These are phyloP conservation scores for Hydnomerulius pinastri DNA, from an alignment of 768 basidiomycete genomes.

Conservation along the genomic window DNA sequence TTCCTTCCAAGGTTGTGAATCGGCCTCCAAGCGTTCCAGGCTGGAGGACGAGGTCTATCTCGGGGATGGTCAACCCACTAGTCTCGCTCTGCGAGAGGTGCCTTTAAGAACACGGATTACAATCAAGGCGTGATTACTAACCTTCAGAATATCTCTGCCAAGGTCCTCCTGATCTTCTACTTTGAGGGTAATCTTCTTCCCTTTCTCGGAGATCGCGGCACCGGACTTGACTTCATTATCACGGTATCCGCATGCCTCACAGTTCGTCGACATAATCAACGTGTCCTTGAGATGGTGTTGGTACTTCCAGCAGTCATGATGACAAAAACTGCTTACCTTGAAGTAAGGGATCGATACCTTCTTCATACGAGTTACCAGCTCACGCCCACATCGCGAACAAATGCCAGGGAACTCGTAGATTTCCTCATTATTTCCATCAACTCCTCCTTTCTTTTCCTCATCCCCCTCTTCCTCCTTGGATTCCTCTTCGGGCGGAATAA, in stretches of 20 bases:
- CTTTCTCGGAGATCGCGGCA: slow-evolving; percentile 82
- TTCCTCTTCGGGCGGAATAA: slow-evolving; percentile 55
- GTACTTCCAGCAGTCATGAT: neutral
- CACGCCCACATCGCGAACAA: slow-evolving; percentile 87
- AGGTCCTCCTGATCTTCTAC: slow-evolving; percentile 94
- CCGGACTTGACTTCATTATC: slow-evolving; percentile 99
- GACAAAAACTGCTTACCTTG: slow-evolving; percentile 54
- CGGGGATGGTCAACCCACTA: slow-evolving; percentile 85
- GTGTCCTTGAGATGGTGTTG: slow-evolving; percentile 62
- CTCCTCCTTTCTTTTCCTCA: slow-evolving; percentile 13
- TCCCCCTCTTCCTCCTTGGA: neutral
- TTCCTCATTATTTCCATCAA: slow-evolving; percentile 70
- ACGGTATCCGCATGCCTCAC: slow-evolving; percentile 91
- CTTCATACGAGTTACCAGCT: slow-evolving; percentile 90
- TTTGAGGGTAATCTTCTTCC: slow-evolving; percentile 84
- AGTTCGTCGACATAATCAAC: slow-evolving; percentile 98
- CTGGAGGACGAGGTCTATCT: slow-evolving; percentile 90
- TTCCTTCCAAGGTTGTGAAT: slow-evolving; percentile 96
- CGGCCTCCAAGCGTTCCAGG: slow-evolving; percentile 95
- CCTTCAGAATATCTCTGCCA: slow-evolving; percentile 92
- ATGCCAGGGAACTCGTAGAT: slow-evolving; percentile 83
- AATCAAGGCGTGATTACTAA: too few species aligned
- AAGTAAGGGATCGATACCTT: slow-evolving; percentile 96
- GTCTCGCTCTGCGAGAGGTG: slow-evolving; percentile 77
- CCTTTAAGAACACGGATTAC: neutral